Conservation (phyloP, 352 stramenopile genomes). For the Globisporangium cederbergense region DNA sequence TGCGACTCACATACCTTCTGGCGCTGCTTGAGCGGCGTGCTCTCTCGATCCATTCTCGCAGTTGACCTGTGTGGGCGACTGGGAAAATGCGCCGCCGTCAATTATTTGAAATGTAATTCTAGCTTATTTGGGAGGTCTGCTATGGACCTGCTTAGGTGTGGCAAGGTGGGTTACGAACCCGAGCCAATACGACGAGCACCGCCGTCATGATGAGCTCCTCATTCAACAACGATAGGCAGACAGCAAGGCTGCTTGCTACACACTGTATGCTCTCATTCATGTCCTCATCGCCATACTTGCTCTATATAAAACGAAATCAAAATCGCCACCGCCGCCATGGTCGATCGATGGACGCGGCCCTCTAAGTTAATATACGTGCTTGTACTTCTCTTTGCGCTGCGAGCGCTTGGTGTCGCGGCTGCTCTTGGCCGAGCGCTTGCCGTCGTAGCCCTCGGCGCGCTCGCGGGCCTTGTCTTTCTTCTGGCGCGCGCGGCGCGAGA, state of each 20-base stretch:
- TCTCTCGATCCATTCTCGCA: constrained; percentile 59
- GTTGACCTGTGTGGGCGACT: not conserved
- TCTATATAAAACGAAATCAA: not conserved
- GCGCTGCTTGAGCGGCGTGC: constrained; percentile 71
- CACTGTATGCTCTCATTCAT: not conserved
- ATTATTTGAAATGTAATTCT: too few species aligned
- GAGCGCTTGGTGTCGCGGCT: constrained; percentile 34
- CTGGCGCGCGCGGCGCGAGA: constrained; percentile 42
- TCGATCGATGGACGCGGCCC: not conserved
- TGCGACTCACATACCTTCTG: constrained; percentile 41
- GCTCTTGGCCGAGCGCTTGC: constrained; percentile 24
- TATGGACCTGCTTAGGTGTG: too few species aligned
- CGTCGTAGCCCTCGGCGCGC: constrained; percentile 27
- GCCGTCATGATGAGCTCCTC: not conserved
- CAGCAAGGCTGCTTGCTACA: not conserved
- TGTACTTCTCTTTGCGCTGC: constrained; percentile 63
- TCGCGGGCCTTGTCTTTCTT: constrained; percentile 39
- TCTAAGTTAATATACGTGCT: constrained; percentile 38
- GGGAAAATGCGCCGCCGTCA: too few species aligned
- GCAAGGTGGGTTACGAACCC: too few species aligned
- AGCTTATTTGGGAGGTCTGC: too few species aligned
- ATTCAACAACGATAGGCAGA: not conserved
- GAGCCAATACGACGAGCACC: too few species aligned
- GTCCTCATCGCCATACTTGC: not conserved
- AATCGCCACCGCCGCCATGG: not conserved